Conservation (phyloP, 164 flowering plant genomes). For the Macadamia tetraphylla region DNA sequence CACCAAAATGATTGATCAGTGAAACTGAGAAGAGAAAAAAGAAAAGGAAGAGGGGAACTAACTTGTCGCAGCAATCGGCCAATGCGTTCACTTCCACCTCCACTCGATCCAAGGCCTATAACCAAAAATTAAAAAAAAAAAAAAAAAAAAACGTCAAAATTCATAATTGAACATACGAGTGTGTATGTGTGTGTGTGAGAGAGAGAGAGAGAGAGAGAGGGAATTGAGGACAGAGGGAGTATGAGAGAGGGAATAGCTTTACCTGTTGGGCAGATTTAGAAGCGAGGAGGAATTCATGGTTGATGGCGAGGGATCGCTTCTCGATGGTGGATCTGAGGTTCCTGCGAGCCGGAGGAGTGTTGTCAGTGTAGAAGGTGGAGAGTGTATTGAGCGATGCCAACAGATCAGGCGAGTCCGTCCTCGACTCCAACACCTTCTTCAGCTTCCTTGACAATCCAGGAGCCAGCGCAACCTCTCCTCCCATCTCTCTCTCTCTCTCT, state of each 20-base stretch:
- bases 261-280: slow-evolving; percentile 68
- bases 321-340: slow-evolving; percentile 91
- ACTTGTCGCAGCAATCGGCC: slow-evolving; percentile 86
- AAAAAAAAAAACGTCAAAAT: background rate
- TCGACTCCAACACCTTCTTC: slow-evolving; percentile 44
- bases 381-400: slow-evolving; percentile 76
- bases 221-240: background rate
- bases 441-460: slow-evolving; percentile 40
- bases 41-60: background rate
- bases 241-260: background rate
- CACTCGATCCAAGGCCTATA: slow-evolving; percentile 80
- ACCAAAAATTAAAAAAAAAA: slow-evolving; percentile 9
- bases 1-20: too few species aligned
- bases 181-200: background rate
- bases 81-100: slow-evolving; percentile 85
- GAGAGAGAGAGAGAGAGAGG: background rate
- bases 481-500: too few species aligned
- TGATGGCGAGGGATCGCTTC: slow-evolving; percentile 68
- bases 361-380: slow-evolving; percentile 73
- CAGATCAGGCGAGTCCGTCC: slow-evolving; percentile 83
- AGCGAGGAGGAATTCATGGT: slow-evolving; percentile 73
- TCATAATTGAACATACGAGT: background rate
- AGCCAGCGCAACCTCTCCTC: slow-evolving; percentile 35
- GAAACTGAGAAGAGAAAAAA: background rate
- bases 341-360: slow-evolving; percentile 74